Conservation (phyloP, 116 monocot genomes). For the Phalaenopsis hybrid region DNA sequence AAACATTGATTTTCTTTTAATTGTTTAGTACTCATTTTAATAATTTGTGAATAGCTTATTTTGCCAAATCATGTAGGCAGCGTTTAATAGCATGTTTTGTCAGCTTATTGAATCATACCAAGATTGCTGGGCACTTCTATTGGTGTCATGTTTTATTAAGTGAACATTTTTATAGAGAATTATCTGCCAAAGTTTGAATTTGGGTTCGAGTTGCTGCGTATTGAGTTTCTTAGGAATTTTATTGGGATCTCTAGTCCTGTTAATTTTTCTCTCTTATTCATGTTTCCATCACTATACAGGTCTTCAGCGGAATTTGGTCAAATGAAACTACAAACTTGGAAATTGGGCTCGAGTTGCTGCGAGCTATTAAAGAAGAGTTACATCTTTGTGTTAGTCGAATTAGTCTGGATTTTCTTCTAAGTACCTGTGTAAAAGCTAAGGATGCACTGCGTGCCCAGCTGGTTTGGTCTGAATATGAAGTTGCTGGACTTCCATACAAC, state of each 20-base stretch:
- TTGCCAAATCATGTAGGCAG: neutral
- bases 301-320: constrained; percentile 63
- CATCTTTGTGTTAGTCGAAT: constrained; percentile 63
- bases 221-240: neutral
- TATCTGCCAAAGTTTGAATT: too few relatives aligned
- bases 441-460: constrained; percentile 36
- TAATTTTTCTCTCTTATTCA: constrained; percentile 1
- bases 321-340: constrained; percentile 46
- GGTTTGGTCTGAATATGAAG: constrained; percentile 71
- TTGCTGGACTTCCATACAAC: constrained; percentile 69
- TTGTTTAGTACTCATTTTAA: neutral
- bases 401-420: constrained; percentile 94
- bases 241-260: neutral
- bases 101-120: neutral
- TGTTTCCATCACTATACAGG: constrained; percentile 27
- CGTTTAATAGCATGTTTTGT: neutral
- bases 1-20: neutral
- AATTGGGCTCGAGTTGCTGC: constrained; percentile 51
- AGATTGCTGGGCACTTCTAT: neutral
- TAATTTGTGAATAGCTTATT: neutral
- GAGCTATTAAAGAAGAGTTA: constrained; percentile 61
- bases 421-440: constrained; percentile 69
- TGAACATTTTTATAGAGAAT: too few relatives aligned
- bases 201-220: neutral
- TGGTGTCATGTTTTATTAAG: too few relatives aligned